phyloP scores from a whole-genome alignment of 345 rosid species.

The Arabidopsis suecica region DNA sequence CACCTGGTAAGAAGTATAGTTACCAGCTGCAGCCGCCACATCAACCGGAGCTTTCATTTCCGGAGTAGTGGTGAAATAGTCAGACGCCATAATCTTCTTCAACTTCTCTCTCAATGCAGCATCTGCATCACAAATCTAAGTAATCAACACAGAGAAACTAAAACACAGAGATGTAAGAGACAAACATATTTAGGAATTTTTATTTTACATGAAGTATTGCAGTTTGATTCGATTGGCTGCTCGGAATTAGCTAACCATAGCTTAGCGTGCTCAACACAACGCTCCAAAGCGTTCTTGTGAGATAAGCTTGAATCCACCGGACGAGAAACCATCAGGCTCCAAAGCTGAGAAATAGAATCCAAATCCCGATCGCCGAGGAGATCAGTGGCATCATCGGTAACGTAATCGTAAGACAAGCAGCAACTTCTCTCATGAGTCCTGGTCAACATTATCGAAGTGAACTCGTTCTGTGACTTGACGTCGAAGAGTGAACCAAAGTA shows the following conservation, averaged over 20 bases:
- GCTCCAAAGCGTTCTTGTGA: slow-evolving; percentile 79
- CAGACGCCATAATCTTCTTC: slow-evolving; percentile 82
- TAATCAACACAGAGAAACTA: background rate
- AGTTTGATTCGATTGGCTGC: slow-evolving; percentile 58
- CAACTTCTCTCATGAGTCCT: slow-evolving; percentile 88
- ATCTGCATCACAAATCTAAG: slow-evolving; percentile 52
- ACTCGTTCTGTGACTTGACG: slow-evolving; percentile 81
- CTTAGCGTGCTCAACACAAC: slow-evolving; percentile 75
- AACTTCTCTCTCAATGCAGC: slow-evolving; percentile 75
- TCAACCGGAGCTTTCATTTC: slow-evolving; percentile 89
- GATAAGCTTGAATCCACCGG: slow-evolving; percentile 75
- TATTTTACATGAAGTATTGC: slow-evolving; percentile 63
- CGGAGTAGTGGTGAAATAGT: slow-evolving; percentile 80
- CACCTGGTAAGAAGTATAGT: slow-evolving; percentile 61
- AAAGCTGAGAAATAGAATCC: slow-evolving; percentile 69
- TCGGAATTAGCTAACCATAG: slow-evolving; percentile 77
- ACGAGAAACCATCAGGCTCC: slow-evolving; percentile 75
- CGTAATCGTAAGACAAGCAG: slow-evolving; percentile 89
- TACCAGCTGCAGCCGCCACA: slow-evolving; percentile 76
- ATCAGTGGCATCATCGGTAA: slow-evolving; percentile 93
- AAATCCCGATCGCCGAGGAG: slow-evolving; percentile 81
- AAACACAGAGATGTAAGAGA: background rate
- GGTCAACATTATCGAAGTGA: slow-evolving; percentile 75
- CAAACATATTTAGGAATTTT: background rate
- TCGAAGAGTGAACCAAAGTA: slow-evolving; percentile 86